These are phyloP conservation scores for Heritiera fomes DNA, from an alignment of 345 rosid species.

Conservation along the genomic window DNA sequence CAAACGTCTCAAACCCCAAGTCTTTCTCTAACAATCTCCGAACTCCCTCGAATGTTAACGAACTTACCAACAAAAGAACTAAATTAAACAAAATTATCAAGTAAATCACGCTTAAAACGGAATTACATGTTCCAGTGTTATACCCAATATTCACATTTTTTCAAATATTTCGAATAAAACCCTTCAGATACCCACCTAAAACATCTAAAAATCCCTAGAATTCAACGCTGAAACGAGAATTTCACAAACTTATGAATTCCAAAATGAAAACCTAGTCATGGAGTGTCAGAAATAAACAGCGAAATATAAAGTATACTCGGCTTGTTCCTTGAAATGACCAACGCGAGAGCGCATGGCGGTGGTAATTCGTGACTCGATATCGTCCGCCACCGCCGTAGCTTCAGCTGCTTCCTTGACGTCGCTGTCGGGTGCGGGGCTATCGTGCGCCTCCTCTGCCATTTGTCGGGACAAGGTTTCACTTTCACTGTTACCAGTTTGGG, in stretches of 20 bases:
- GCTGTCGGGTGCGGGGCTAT: no score
- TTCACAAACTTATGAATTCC: not conserved
- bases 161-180: not conserved
- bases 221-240: not conserved
- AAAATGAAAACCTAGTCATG: not conserved
- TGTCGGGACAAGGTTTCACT: not conserved
- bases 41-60: constrained; percentile 77
- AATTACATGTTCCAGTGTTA: not conserved
- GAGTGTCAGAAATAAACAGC: not conserved
- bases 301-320: constrained; percentile 53
- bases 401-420: constrained; percentile 19
- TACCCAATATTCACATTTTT: not conserved
- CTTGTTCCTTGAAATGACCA: constrained; percentile 57
- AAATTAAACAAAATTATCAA: not conserved
- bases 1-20: constrained; percentile 60
- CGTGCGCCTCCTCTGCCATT: constrained; percentile 37
- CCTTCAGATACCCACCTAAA: not conserved
- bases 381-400: constrained; percentile 1
- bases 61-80: constrained; percentile 27
- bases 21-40: constrained; percentile 85
- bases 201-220: not conserved
- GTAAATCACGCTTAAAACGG: not conserved
- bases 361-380: constrained; percentile 55
- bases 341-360: constrained; percentile 72
- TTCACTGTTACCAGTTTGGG: not conserved